Evolutionary conservation across 1,139 yeast species (phyloP).

Genomic region (Saccharomyces pastorianus): DNA sequence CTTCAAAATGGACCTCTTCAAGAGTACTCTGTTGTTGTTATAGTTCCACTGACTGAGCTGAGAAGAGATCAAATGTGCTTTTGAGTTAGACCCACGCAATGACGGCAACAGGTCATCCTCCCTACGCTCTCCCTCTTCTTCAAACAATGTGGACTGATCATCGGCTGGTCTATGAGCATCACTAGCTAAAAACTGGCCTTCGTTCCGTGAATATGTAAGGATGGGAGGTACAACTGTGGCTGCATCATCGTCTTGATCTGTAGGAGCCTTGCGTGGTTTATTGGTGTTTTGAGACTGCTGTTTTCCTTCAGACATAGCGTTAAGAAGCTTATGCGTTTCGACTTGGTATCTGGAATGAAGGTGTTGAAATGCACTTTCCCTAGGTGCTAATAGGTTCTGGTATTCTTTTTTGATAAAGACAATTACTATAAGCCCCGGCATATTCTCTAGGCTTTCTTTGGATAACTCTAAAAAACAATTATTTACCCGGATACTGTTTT

Average conservation of each 20-base stretch:
- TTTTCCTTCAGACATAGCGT: background rate
- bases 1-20: conserved; percentile 20
- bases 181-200: conserved; percentile 3
- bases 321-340: background rate
- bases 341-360: background rate
- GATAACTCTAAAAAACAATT: background rate
- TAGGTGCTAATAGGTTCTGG: background rate
- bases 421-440: background rate
- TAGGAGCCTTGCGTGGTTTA: background rate
- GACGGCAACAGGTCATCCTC: conserved; percentile 1
- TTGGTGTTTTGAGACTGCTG: background rate
- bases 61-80: conserved; percentile 20
- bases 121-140: conserved; percentile 1
- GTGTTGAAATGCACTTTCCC: background rate
- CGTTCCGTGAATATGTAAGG: conserved; percentile 8
- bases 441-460: background rate
- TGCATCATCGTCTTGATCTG: conserved; percentile 3
- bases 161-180: background rate
- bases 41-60: conserved; percentile 31
- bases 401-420: background rate
- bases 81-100: conserved; percentile 6
- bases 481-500: background rate
- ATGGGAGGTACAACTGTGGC: conserved; percentile 6
- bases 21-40: conserved; percentile 24
- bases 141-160: background rate